phyloP scores from a whole-genome alignment of 2,329 filamentous ascomycete genomes.

The Niveomyces coronatus region DNA sequence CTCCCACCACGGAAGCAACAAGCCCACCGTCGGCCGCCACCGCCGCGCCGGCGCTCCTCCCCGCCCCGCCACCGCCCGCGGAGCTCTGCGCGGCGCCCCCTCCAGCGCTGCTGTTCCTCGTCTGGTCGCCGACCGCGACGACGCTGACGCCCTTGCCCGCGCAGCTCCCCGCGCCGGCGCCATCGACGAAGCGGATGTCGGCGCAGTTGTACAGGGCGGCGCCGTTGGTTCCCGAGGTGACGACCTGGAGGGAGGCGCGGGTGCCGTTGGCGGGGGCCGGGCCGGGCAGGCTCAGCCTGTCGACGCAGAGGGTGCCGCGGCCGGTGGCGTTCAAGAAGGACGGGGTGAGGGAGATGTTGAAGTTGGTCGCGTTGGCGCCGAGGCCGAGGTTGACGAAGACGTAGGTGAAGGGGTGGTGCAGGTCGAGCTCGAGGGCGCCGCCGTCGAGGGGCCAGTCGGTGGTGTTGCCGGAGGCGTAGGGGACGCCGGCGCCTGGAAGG shows the following conservation, averaged over 20 bases:
- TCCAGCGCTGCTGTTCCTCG: not conserved
- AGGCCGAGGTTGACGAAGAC: conserved; percentile 44
- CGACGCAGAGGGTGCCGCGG: conserved; percentile 56
- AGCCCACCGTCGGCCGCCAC: not conserved
- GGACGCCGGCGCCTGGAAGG: conserved; percentile 37
- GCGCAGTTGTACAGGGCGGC: conserved; percentile 65
- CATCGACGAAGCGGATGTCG: conserved; percentile 56
- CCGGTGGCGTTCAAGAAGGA: conserved; percentile 47
- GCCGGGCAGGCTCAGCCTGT: conserved; percentile 44
- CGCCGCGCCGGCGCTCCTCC: not conserved
- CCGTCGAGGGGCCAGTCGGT: conserved; percentile 45
- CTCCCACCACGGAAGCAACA: not conserved
- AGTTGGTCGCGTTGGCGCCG: conserved; percentile 44
- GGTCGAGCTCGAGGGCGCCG: conserved; percentile 35
- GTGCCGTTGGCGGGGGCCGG: conserved; percentile 48
- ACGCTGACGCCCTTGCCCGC: conserved; percentile 32
- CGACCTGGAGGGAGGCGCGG: conserved; percentile 57
- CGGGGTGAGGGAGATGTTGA: conserved; percentile 58
- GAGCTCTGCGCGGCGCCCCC: not conserved
- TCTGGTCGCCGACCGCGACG: conserved; percentile 20
- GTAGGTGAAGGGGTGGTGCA: conserved; percentile 43
- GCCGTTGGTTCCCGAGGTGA: conserved; percentile 48
- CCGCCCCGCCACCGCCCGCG: conserved; percentile 2
- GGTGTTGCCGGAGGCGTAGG: conserved; percentile 31
- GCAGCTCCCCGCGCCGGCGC: conserved; percentile 31